Evolutionary conservation across 2,329 filamentous ascomycete species (phyloP).

Genomic region (Sporothrix euskadiensis): DNA sequence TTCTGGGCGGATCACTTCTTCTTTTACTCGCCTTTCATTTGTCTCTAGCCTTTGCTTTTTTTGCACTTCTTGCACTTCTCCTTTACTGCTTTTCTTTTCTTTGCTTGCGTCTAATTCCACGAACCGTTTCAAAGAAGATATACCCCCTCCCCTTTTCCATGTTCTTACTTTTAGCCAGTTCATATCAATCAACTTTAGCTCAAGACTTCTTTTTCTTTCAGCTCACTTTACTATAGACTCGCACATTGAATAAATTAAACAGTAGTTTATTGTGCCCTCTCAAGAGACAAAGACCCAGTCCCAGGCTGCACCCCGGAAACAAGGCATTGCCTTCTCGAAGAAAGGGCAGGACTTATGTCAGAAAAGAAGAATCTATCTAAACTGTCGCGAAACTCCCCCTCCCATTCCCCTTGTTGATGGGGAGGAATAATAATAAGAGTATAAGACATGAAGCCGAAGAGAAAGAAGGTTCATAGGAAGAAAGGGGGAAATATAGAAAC

Average conservation of each 20-base stretch:
- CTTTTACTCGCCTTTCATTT: background rate
- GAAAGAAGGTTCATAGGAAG: background rate
- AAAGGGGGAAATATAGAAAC: conserved; percentile 3
- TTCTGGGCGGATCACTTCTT: background rate
- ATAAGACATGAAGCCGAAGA: conserved; percentile 15
- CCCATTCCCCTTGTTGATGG: background rate
- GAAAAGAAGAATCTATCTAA: background rate
- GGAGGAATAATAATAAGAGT: background rate
- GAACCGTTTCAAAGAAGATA: conserved; percentile 10
- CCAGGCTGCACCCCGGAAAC: conserved; percentile 28
- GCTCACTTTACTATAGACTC: background rate
- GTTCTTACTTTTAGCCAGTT: background rate
- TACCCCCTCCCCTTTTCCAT: conserved; percentile 14
- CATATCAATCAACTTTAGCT: background rate
- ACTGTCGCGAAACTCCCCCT: background rate
- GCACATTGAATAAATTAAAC: background rate
- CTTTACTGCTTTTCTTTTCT: background rate
- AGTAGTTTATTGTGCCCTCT: background rate
- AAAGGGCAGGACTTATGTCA: background rate
- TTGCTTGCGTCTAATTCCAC: background rate
- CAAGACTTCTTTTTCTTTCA: background rate
- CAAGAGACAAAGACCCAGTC: background rate
- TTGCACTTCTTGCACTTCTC: background rate
- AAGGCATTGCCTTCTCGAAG: too few species aligned
- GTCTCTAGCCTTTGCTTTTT: background rate